Base-by-base conservation (phyloP, 2,329 filamentous ascomycete genomes). In the Phialophora tarda region DNA sequence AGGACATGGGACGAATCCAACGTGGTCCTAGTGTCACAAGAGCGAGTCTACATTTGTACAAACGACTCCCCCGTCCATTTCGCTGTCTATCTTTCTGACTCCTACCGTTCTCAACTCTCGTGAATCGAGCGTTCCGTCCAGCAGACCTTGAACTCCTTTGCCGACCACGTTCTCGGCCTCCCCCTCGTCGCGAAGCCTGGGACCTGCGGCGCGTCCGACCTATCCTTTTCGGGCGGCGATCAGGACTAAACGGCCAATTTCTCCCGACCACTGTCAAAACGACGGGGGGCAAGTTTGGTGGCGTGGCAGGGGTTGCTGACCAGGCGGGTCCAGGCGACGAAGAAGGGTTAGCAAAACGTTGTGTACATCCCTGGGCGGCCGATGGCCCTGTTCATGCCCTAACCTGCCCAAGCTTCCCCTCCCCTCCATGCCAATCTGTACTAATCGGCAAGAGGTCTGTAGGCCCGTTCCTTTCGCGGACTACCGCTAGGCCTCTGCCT, bases 381-480 rank as follows among this genome's bases (percentile, higher is more conserved):
- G 63, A 53, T 48, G 59, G 59, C 38, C 53, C 56, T 38, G 48
- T 63, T 59, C 58, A 38, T 60, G 53, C 53, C 61, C 64, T 62
- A 65, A 55, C 34, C 50, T 23, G 32, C 59, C 38, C 51, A 21
- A 44, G 51, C 32, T 47, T 48, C 32, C 59, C 59, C 50, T 30
- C 50, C 59, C 59, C 62, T 63, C 55, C 23, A 44, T 63, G 24
- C 55, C 61, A 60, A 64, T 23, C 23, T 26, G 14, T 63, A 50
- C 65, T 64, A 55, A 63, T 34, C 30, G 41, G 61, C 51, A 62
- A 55, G 56, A 64, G 64, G 48, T 57, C 63, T 55, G 23, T 64
- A 69, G 67, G 67, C 51, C 67, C 67, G 67, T 69, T 60, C 64
- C 67, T 69, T 62, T 58, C 62, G 54, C 56, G 59, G 58, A 60